Conservation (phyloP, 2,329 filamentous ascomycete species). For the Ascomycota sp. region DNA sequence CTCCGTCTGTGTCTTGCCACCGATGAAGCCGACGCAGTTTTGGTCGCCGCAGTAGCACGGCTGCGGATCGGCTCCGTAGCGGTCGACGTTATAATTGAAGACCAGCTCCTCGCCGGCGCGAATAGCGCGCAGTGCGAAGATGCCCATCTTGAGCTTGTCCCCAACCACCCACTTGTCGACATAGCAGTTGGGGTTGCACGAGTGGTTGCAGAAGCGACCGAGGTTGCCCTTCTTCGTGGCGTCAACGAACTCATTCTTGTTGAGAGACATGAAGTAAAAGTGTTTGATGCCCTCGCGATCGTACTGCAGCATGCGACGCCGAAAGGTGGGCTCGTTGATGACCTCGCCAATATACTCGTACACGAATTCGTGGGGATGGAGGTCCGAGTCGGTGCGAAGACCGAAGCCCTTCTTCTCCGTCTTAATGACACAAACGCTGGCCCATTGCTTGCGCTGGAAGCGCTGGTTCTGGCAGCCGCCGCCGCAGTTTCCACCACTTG, state of each 20-base stretch:
- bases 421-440: slow-evolving; percentile 83
- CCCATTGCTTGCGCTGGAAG: slow-evolving; percentile 79
- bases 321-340: slow-evolving; percentile 80
- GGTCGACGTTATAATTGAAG: slow-evolving; percentile 98
- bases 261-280: slow-evolving; percentile 99
- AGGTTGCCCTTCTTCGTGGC: slow-evolving; percentile 93
- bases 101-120: slow-evolving; percentile 83
- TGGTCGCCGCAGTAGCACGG: slow-evolving; percentile 90
- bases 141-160: slow-evolving; percentile 94
- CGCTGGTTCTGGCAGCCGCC: slow-evolving; percentile 80
- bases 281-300: slow-evolving; percentile 94
- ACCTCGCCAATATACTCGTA: slow-evolving; percentile 98
- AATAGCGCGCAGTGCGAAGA: slow-evolving; percentile 76
- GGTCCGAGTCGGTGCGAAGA: slow-evolving; percentile 57
- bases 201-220: slow-evolving; percentile 95
- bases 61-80: slow-evolving; percentile 90
- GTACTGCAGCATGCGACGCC: slow-evolving; percentile 78
- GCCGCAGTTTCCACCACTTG: slow-evolving; percentile 66
- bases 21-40: slow-evolving; percentile 92
- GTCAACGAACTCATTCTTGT: slow-evolving; percentile 89
- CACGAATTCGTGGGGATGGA: slow-evolving; percentile 76
- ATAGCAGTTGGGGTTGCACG: slow-evolving; percentile 96
- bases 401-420: slow-evolving; percentile 97
- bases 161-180: slow-evolving; percentile 99
- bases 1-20: slow-evolving; percentile 93